Base-by-base conservation (phyloP, 2,329 filamentous ascomycete genomes). In the Fusarium denticulatum region DNA sequence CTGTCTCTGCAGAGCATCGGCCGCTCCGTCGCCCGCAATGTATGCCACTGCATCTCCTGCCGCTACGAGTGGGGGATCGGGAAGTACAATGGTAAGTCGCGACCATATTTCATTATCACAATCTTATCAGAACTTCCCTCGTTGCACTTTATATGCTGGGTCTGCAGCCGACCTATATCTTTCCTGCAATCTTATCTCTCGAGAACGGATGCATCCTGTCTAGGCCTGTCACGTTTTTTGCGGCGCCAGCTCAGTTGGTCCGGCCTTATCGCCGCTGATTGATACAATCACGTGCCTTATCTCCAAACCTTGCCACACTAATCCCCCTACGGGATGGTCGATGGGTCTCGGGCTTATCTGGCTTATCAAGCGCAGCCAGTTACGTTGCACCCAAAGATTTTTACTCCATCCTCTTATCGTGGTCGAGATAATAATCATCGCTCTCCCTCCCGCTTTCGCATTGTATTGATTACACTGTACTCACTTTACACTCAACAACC, bases 51-150 rank as follows among this genome's bases (percentile, higher is more conserved):
- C 79, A 24, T 85, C 84, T 36, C 84, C 81, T 36, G 83, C 84
- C 32, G 83, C 82, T 37, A 84, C 83, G 16, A 82, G 79, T 69
- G 81, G 81, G 61, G 83, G 82, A 58, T 80, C 80, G 61, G 81
- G 79, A 32, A 82, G 82, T 30, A 84, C 81, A 61, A 75, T 85
- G 80, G 84, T 85, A 77, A 80, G 84, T 81, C 59, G 60, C 40
- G 50, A 53, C 45, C 46, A 32, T 46, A 40, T 60, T 42, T 56
- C 50, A 66, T 70, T 67, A 58, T 66, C 71, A 59, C 52, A 52
- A 62, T 66, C 53, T 65, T 58, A 68, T 61, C 60, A 58, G 52
- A 42, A 34, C 22, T 14, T 14, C 59, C 34, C 55, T 43, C 47
- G 56, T 55, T 60, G 55, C 24, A 60, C 34, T 61, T 65, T 67